phyloP scores from a whole-genome alignment of 805 yeast species.

The Candida succiphila region DNA sequence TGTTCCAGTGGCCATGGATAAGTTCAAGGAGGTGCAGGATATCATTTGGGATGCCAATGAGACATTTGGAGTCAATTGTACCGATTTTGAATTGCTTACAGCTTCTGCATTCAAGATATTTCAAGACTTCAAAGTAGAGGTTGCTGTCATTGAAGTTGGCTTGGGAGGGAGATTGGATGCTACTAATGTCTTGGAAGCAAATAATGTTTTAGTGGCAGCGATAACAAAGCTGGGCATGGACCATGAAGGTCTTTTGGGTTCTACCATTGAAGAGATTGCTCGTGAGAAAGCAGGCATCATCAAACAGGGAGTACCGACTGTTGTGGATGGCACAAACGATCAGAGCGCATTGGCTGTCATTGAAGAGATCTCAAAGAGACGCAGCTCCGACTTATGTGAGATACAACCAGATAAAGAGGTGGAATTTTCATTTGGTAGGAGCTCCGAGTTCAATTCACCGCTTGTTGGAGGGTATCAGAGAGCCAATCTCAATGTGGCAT shows the following conservation, averaged over 20 bases:
- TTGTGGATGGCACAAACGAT: slow-evolving; percentile 63
- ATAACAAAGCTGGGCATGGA: slow-evolving; percentile 83
- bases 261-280: slow-evolving; percentile 57
- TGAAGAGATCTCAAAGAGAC: slow-evolving; percentile 3
- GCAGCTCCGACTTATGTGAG: slow-evolving; percentile 23
- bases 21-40: slow-evolving; percentile 35
- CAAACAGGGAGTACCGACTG: slow-evolving; percentile 48
- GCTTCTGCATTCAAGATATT: slow-evolving; percentile 80
- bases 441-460: slow-evolving; percentile 31
- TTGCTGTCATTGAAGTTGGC: slow-evolving; percentile 91
- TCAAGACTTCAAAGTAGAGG: slow-evolving; percentile 42
- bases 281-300: slow-evolving; percentile 81
- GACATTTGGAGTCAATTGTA: slow-evolving; percentile 44
- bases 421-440: slow-evolving; percentile 2
- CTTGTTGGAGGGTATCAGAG: slow-evolving; percentile 66
- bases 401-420: slow-evolving; percentile 18
- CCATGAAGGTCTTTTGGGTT: slow-evolving; percentile 72
- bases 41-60: slow-evolving; percentile 32
- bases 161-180: slow-evolving; percentile 87
- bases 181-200: slow-evolving; percentile 56
- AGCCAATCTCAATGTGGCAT: slow-evolving; percentile 60
- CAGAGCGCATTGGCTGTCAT: slow-evolving; percentile 40
- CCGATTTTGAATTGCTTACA: slow-evolving; percentile 83
- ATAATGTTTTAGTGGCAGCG: slow-evolving; percentile 51
- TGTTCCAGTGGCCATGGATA: slow-evolving; percentile 33